Conservation (phyloP, 169 alveolate species). For the Plasmodium relictum region DNA sequence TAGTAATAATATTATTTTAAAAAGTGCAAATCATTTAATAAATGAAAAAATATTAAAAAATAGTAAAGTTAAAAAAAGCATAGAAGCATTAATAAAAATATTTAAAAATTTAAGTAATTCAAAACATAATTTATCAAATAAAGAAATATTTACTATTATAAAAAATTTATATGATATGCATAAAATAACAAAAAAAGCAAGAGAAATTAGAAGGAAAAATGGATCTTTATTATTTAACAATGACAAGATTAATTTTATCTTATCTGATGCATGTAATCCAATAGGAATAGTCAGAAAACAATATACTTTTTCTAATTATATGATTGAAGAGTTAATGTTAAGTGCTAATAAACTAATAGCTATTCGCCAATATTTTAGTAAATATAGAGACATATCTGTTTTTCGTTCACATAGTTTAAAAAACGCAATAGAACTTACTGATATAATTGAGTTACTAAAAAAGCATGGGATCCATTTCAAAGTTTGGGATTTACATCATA, state of each 20-base stretch:
- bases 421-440: slow-evolving; percentile 34
- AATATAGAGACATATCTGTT: slow-evolving; percentile 51
- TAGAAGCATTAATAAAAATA: slow-evolving; percentile 11
- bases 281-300: slow-evolving; percentile 54
- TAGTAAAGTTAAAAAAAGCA: slow-evolving; percentile 10
- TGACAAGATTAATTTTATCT: slow-evolving; percentile 43
- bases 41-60: slow-evolving; percentile 14
- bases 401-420: slow-evolving; percentile 48
- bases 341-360: slow-evolving; percentile 97
- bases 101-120: slow-evolving; percentile 27
- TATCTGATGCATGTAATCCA: slow-evolving; percentile 34
- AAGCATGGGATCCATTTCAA: slow-evolving; percentile 44
- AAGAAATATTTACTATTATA: slow-evolving; percentile 29
- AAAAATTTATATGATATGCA: slow-evolving; percentile 53
- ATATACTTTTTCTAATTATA: slow-evolving; percentile 75
- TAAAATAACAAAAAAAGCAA: slow-evolving; percentile 54
- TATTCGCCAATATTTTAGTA: slow-evolving; percentile 64
- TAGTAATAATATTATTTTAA: no score
- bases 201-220: slow-evolving; percentile 60
- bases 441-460: slow-evolving; percentile 60
- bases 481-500: slow-evolving; percentile 21
- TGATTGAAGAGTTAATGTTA: slow-evolving; percentile 98
- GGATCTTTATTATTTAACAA: slow-evolving; percentile 60
- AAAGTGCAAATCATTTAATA: background rate
- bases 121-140: slow-evolving; percentile 26